phyloP scores from a whole-genome alignment of 345 rosid species.

The Microcos paniculata region DNA sequence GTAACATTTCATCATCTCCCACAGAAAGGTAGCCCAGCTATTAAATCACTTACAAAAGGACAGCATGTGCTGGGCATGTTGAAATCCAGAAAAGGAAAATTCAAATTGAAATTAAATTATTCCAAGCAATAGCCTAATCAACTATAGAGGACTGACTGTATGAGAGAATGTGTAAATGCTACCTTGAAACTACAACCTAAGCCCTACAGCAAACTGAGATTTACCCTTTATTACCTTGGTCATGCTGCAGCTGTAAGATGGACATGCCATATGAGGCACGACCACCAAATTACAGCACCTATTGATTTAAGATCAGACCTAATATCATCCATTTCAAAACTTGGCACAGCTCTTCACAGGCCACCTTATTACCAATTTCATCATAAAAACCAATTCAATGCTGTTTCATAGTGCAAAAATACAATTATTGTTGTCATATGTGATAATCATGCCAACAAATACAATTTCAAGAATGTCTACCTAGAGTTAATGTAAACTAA shows the following conservation, averaged over 20 bases:
- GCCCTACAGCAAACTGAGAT: background rate
- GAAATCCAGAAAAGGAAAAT: background rate
- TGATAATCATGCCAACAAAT: background rate
- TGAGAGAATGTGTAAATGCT: background rate
- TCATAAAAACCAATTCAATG: background rate
- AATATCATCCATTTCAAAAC: background rate
- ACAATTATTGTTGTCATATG: background rate
- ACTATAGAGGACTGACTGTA: background rate
- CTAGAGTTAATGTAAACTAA: background rate
- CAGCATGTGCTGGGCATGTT: background rate
- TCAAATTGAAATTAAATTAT: conserved; percentile 9
- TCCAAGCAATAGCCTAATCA: background rate
- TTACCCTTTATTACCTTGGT: too few relatives aligned
- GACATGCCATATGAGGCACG: background rate
- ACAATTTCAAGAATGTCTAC: background rate
- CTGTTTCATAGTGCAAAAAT: background rate
- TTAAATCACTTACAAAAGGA: background rate
- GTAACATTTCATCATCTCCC: background rate
- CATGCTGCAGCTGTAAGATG: background rate
- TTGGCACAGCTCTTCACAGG: background rate
- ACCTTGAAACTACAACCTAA: too few relatives aligned
- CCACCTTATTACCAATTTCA: background rate
- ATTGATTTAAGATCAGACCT: background rate
- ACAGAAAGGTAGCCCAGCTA: background rate
- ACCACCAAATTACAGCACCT: background rate